Evolutionary conservation across 75 land plant genomes (phyloP).

Genomic region (Gnetum montanum): DNA sequence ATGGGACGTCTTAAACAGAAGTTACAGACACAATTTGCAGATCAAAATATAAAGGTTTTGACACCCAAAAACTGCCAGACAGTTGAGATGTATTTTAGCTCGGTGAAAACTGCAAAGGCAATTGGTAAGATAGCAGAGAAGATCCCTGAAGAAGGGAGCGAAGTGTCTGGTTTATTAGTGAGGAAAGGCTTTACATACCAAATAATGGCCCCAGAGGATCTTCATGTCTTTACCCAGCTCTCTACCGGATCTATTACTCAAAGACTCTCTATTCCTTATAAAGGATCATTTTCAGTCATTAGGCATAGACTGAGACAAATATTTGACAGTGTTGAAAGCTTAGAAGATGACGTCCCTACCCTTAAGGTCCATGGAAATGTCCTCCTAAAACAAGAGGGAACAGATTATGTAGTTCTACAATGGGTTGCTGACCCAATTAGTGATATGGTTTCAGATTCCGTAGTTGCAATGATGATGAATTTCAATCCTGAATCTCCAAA

Average conservation of each 20-base stretch:
- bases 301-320: slow-evolving; percentile 73
- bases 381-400: slow-evolving; percentile 67
- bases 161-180: slow-evolving; percentile 81
- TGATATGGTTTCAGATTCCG: slow-evolving; percentile 96
- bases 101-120: slow-evolving; percentile 92
- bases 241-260: slow-evolving; percentile 85
- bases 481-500: slow-evolving; percentile 57
- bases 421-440: slow-evolving; percentile 92
- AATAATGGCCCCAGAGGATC: slow-evolving; percentile 97
- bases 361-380: slow-evolving; percentile 75
- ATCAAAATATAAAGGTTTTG: slow-evolving; percentile 69
- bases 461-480: slow-evolving; percentile 84
- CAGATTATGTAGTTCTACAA: slow-evolving; percentile 61
- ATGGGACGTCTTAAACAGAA: slow-evolving; percentile 96
- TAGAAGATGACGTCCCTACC: slow-evolving; percentile 39
- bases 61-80: slow-evolving; percentile 96
- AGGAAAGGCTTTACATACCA: slow-evolving; percentile 93
- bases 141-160: slow-evolving; percentile 65
- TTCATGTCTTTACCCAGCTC: slow-evolving; percentile 80
- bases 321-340: slow-evolving; percentile 79
- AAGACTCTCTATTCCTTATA: slow-evolving; percentile 80
- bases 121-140: slow-evolving; percentile 87
- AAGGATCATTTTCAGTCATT: slow-evolving; percentile 73
- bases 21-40: slow-evolving; percentile 68
- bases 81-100: slow-evolving; percentile 90